Percentiles rank a stretch among this genome's conserved stretches.
These are phyloP conservation scores for Senna siamea DNA, from an alignment of 306 rosid genomes.

Conservation along the genomic window DNA sequence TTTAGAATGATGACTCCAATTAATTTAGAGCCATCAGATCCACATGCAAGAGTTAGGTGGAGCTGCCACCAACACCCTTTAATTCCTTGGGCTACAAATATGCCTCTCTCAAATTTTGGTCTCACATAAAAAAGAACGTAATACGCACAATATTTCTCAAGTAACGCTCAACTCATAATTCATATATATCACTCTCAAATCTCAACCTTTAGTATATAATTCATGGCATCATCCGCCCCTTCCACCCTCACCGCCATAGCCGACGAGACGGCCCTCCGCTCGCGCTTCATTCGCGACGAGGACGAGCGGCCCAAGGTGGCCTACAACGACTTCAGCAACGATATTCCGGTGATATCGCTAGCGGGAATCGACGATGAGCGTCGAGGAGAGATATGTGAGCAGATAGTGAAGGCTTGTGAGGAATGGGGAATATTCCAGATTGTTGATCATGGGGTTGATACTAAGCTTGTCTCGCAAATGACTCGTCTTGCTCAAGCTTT, in stretches of 20 bases:
- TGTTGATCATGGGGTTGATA: slow-evolving; percentile 77
- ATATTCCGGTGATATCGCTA: slow-evolving; percentile 80
- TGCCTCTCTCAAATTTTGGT: no score
- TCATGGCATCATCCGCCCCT: background rate
- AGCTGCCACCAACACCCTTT: no score
- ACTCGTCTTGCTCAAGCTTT: slow-evolving; percentile 62
- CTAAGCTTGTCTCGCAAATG: slow-evolving; percentile 61
- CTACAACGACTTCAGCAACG: slow-evolving; percentile 73
- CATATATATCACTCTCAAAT: no score
- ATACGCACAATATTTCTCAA: no score
- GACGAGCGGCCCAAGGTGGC: slow-evolving; percentile 90
- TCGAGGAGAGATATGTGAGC: slow-evolving; percentile 53
- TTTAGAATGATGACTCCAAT: no score
- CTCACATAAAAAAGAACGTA: no score
- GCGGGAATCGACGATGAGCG: slow-evolving; percentile 70
- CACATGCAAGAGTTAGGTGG: no score
- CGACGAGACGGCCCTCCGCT: slow-evolving; percentile 56
- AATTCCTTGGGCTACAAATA: no score
- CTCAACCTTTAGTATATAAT: no score
- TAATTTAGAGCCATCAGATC: no score
- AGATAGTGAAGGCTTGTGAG: slow-evolving; percentile 82
- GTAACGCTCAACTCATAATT: no score
- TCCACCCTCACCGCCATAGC: slow-evolving; percentile 66
- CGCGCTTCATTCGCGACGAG: slow-evolving; percentile 72
- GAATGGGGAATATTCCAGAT: slow-evolving; percentile 91